phyloP scores from a whole-genome alignment of 345 rosid genomes.

The Brassica juncea region DNA sequence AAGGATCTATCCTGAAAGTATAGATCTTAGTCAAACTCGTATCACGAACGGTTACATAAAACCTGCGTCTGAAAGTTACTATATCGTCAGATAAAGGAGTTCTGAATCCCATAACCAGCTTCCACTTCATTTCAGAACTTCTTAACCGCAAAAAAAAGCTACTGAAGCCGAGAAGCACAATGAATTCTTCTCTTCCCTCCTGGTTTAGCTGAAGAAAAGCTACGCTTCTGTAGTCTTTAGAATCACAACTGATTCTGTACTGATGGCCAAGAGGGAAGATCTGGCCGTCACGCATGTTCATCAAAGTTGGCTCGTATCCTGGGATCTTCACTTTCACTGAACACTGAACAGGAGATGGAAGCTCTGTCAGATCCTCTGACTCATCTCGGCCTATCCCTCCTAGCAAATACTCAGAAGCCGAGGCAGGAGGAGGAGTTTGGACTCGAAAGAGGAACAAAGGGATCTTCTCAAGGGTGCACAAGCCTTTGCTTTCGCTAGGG shows the following conservation, averaged over 20 bases:
- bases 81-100: not conserved
- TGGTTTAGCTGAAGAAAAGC: not conserved
- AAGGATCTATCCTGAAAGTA: not conserved
- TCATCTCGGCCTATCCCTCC: not conserved
- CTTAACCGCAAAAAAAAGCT: not conserved
- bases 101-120: not conserved
- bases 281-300: not conserved
- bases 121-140: conserved; percentile 25
- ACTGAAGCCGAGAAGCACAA: not conserved
- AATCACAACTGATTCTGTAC: not conserved
- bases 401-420: not conserved
- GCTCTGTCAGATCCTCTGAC: not conserved
- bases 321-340: not conserved
- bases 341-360: not conserved
- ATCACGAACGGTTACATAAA: not conserved
- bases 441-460: not conserved
- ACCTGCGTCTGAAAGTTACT: not conserved
- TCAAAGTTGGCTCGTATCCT: not conserved
- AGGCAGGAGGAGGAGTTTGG: not conserved
- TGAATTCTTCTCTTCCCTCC: conserved; percentile 10
- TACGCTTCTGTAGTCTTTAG: not conserved
- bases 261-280: conserved; percentile 10
- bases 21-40: not conserved
- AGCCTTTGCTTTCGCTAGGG: not conserved
- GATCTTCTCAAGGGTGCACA: not conserved